Conservation (phyloP, 805 yeast genomes). For the Yamadazyma philogaea region DNA sequence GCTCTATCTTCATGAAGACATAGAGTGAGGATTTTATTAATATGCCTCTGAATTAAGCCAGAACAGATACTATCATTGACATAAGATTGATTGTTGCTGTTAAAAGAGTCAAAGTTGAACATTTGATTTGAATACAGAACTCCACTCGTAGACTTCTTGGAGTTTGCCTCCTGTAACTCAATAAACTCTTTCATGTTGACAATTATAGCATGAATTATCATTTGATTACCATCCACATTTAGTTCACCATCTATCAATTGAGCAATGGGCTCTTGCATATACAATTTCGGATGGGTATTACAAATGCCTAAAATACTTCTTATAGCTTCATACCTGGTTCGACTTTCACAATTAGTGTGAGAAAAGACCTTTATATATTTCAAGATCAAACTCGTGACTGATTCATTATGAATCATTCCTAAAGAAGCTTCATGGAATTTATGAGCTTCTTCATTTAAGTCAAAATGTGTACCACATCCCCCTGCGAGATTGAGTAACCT, state of each 20-base stretch:
- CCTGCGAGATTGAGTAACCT: conserved; percentile 65
- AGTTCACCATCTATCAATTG: conserved; percentile 52
- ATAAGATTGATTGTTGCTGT: conserved; percentile 48
- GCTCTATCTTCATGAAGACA: conserved; percentile 48
- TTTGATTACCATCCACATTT: background rate
- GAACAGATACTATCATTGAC: conserved; percentile 71
- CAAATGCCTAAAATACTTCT: conserved; percentile 59
- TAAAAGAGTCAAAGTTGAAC: conserved; percentile 46
- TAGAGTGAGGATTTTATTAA: conserved; percentile 44
- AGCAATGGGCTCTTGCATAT: conserved; percentile 54
- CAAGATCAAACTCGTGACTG: conserved; percentile 55
- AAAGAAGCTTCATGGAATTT: conserved; percentile 38
- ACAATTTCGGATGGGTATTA: conserved; percentile 61
- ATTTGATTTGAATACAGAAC: conserved; percentile 20
- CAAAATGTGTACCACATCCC: conserved; percentile 65
- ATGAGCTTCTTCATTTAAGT: conserved; percentile 47
- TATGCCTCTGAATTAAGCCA: conserved; percentile 63
- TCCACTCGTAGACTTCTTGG: conserved; percentile 39
- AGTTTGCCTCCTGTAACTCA: conserved; percentile 49
- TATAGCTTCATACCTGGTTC: conserved; percentile 50
- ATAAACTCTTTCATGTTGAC: conserved; percentile 59
- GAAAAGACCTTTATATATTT: conserved; percentile 59
- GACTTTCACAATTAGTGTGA: conserved; percentile 24
- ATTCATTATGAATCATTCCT: conserved; percentile 49
- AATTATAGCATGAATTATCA: conserved; percentile 37